Percentiles rank a stretch among this genome's conserved stretches.
These are phyloP conservation scores for Waltergamsia citrina DNA, from an alignment of 2,329 filamentous ascomycete species.

Conservation along the genomic window DNA sequence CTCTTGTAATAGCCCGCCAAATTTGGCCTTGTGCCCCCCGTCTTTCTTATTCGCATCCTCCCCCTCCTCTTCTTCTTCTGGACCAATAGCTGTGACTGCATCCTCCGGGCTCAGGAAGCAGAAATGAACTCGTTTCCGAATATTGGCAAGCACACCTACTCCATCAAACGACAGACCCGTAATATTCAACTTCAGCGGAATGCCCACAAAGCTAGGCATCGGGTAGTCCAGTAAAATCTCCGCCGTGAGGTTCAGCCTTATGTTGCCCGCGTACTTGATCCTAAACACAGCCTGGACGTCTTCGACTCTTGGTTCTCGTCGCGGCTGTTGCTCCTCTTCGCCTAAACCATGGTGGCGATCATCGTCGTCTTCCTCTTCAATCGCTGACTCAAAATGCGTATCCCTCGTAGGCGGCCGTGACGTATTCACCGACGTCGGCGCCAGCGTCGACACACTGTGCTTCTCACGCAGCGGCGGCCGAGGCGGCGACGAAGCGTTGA, in stretches of 20 bases:
- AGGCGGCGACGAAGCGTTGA: constrained; percentile 24
- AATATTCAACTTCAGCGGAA: constrained; percentile 89
- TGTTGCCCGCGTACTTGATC: constrained; percentile 79
- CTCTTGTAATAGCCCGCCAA: constrained; percentile 78
- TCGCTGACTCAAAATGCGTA: constrained; percentile 24
- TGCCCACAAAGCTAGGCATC: constrained; percentile 95
- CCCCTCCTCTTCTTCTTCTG: constrained; percentile 26
- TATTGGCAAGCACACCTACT: constrained; percentile 84
- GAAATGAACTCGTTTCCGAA: constrained; percentile 81
- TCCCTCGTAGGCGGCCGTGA: constrained; percentile 52
- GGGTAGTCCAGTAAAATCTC: constrained; percentile 96
- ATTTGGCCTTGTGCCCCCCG: constrained; percentile 20
- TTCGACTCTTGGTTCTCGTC: constrained; percentile 62
- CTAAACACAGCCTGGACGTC: constrained; percentile 91
- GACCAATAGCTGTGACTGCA: constrained; percentile 61
- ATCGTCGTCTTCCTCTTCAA: constrained; percentile 26
- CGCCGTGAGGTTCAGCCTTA: constrained; percentile 81
- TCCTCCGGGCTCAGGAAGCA: constrained; percentile 93
- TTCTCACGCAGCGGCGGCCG: constrained; percentile 38
- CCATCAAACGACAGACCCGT: constrained; percentile 94
- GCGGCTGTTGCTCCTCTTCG: constrained; percentile 13
- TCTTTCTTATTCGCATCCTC: constrained; percentile 11
- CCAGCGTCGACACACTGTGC: constrained; percentile 53
- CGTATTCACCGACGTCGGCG: constrained; percentile 40
- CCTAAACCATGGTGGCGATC: constrained; percentile 16